phyloP scores from a whole-genome alignment of 495 filamentous ascomycete species.

The Hypoxylon fragiforme region DNA sequence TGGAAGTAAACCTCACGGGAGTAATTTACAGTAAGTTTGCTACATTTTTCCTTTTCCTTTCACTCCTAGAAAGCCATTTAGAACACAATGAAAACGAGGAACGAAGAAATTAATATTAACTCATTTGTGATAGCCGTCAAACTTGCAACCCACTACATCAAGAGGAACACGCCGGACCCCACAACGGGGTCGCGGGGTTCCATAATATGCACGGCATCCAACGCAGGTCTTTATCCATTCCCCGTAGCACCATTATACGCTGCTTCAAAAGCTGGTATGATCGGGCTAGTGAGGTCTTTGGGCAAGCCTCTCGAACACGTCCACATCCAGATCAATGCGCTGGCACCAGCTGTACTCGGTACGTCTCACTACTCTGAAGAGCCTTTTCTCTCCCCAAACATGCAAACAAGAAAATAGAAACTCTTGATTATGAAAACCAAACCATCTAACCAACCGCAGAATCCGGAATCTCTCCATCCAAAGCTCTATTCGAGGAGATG shows the following conservation, averaged over 20 bases:
- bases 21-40: conserved; percentile 55
- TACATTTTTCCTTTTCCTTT: background rate
- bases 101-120: background rate
- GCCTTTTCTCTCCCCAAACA: conserved; percentile 1
- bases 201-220: conserved; percentile 61
- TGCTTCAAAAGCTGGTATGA: conserved; percentile 54
- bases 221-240: conserved; percentile 60
- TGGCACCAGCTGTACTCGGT: conserved; percentile 58
- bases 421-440: too few species aligned
- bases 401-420: too few species aligned
- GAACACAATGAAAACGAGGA: too few species aligned
- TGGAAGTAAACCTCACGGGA: conserved; percentile 55
- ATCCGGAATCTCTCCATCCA: conserved; percentile 51
- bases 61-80: background rate
- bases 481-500: conserved; percentile 54
- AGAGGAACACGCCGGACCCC: conserved; percentile 43
- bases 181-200: conserved; percentile 41
- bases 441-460: conserved; percentile 39
- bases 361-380: conserved; percentile 14
- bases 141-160: conserved; percentile 56
- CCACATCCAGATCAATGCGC: conserved; percentile 56
- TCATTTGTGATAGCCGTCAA: conserved; percentile 47
- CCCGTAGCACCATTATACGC: conserved; percentile 59
- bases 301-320: conserved; percentile 42
- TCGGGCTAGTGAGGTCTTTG: conserved; percentile 56